Percentiles rank a stretch among this genome's conserved stretches.
Evolutionary conservation across 805 yeast genomes (phyloP).

Genomic region (Komagataella pastoris): DNA sequence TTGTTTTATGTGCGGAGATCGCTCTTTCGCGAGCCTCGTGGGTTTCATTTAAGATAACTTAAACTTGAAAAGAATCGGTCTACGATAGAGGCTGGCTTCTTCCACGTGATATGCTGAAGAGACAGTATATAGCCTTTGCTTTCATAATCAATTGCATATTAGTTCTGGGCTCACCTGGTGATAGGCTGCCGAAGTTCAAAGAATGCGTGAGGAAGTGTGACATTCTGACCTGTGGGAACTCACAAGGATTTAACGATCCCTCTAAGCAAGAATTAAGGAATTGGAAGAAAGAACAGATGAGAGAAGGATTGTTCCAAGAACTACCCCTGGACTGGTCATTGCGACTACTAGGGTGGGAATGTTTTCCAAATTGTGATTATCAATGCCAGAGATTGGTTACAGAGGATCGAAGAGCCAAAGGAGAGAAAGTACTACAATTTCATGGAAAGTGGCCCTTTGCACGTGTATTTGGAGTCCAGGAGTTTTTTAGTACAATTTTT

Average conservation of each 20-base stretch:
- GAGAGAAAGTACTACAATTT: slow-evolving; percentile 62
- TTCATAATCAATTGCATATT: background rate
- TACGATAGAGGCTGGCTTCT: background rate
- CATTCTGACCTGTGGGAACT: slow-evolving; percentile 15
- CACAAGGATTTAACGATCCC: slow-evolving; percentile 13
- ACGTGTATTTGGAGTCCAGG: slow-evolving; percentile 73
- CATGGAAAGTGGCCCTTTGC: slow-evolving; percentile 97
- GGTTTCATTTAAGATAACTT: background rate
- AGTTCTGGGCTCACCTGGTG: slow-evolving; percentile 43
- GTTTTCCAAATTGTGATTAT: slow-evolving; percentile 79
- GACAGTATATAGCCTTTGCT: background rate
- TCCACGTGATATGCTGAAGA: background rate
- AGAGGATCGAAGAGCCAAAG: slow-evolving; percentile 26
- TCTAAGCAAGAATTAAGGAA: slow-evolving; percentile 7
- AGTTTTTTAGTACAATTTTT: slow-evolving; percentile 66
- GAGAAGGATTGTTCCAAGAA: slow-evolving; percentile 21
- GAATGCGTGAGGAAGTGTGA: slow-evolving; percentile 44
- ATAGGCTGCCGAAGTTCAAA: slow-evolving; percentile 39
- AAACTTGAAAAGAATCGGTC: background rate
- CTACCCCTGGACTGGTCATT: slow-evolving; percentile 28
- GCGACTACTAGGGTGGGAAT: slow-evolving; percentile 53
- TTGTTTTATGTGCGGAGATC: background rate
- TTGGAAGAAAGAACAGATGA: slow-evolving; percentile 16
- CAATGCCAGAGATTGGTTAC: slow-evolving; percentile 80
- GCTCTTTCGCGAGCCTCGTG: background rate